Evolutionary conservation across 2,329 filamentous ascomycete species (phyloP).

Genomic region (Nemania sp.): DNA sequence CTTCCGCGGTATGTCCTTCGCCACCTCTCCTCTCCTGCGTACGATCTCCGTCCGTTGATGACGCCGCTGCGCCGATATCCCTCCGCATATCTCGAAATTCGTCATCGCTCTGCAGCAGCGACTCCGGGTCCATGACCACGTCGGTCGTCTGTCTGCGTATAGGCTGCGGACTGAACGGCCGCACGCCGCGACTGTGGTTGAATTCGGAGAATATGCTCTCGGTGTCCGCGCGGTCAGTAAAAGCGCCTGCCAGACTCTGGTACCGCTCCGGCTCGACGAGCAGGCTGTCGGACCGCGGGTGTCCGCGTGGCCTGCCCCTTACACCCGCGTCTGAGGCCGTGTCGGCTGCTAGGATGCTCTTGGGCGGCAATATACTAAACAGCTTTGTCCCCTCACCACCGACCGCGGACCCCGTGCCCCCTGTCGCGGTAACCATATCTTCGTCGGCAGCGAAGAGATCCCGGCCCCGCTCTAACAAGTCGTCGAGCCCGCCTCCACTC

Average conservation of each 20-base stretch:
- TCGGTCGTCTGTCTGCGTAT: slow-evolving; percentile 38
- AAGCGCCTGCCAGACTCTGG: slow-evolving; percentile 59
- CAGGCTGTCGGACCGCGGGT: slow-evolving; percentile 58
- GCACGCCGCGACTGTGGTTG: slow-evolving; percentile 55
- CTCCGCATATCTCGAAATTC: slow-evolving; percentile 20
- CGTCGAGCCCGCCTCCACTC: slow-evolving; percentile 68
- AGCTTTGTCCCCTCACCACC: slow-evolving; percentile 50
- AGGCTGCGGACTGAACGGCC: slow-evolving; percentile 64
- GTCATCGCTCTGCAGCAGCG: slow-evolving; percentile 28
- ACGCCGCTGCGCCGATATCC: no score
- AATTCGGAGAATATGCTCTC: slow-evolving; percentile 60
- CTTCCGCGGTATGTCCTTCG: not conserved
- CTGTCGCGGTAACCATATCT: slow-evolving; percentile 29
- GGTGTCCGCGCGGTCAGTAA: slow-evolving; percentile 50
- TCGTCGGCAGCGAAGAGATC: slow-evolving; percentile 59
- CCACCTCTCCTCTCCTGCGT: slow-evolving; percentile 11
- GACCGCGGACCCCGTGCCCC: slow-evolving; percentile 35
- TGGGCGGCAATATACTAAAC: slow-evolving; percentile 66
- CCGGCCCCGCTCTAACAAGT: slow-evolving; percentile 64
- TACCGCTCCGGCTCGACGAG: slow-evolving; percentile 55
- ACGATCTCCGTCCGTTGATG: slow-evolving; percentile 20
- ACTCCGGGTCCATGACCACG: slow-evolving; percentile 41
- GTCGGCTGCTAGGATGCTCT: slow-evolving; percentile 63
- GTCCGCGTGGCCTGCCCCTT: slow-evolving; percentile 31
- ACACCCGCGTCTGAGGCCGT: slow-evolving; percentile 44